These are phyloP conservation scores for Podospora comata DNA, from an alignment of 495 filamentous ascomycete genomes.

Conservation along the genomic window DNA sequence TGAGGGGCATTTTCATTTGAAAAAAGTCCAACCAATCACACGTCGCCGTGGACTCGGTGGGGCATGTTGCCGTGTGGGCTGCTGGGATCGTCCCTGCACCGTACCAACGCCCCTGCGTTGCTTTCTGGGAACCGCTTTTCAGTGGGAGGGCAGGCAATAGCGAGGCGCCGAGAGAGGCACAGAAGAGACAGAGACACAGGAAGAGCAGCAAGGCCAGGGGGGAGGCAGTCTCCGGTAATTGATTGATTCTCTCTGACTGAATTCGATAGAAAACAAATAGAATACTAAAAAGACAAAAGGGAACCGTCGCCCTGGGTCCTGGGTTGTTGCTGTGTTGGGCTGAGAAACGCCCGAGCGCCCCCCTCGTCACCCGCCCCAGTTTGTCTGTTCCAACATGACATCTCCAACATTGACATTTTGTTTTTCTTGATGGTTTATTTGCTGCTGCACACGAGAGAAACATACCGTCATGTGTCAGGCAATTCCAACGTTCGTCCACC, in stretches of 20 bases:
- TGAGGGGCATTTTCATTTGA: background rate
- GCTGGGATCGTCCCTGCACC: constrained; percentile 6
- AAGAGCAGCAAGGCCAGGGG: constrained; percentile 7
- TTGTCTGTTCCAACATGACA: background rate
- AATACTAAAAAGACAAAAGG: constrained; percentile 11
- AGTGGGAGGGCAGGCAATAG: background rate
- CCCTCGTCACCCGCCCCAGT: background rate
- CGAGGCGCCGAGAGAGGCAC: constrained; percentile 7
- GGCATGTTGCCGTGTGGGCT: background rate
- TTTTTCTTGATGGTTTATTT: no score
- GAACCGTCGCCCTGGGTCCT: constrained; percentile 10
- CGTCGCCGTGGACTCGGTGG: background rate
- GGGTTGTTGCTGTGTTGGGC: background rate
- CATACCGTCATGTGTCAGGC: constrained; percentile 22
- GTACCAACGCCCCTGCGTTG: constrained; percentile 8
- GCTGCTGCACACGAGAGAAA: no score
- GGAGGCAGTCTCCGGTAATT: background rate
- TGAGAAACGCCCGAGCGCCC: background rate
- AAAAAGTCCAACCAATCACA: background rate
- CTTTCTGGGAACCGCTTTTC: background rate
- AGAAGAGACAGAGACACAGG: constrained; percentile 11
- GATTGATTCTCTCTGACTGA: background rate
- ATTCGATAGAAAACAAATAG: background rate
- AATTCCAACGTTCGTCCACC: constrained; percentile 10
- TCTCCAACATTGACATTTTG: background rate